Evolutionary conservation across 768 basidiomycete species (phyloP).

Genomic region (Pholiota conissans): DNA sequence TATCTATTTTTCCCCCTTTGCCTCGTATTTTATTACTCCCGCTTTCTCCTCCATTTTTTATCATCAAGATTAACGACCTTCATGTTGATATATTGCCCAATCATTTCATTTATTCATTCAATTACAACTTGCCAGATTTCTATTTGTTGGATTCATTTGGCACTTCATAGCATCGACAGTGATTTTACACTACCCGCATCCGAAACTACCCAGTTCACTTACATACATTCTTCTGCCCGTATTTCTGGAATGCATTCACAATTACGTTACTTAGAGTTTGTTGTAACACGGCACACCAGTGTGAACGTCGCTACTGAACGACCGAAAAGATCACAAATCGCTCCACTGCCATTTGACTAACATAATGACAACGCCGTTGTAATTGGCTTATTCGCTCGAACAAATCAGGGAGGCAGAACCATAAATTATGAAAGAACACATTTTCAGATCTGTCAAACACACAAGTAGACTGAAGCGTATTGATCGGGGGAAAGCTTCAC

Average conservation of each 20-base stretch:
- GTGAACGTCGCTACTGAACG: too few relatives aligned
- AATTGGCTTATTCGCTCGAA: neutral
- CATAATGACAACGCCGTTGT: too few relatives aligned
- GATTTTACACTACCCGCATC: too few relatives aligned
- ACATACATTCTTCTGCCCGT: neutral
- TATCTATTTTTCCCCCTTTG: neutral
- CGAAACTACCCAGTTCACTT: neutral
- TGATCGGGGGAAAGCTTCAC: slow-evolving; percentile 2
- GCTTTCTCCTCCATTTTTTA: neutral
- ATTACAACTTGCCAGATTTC: too few relatives aligned
- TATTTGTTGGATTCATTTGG: neutral
- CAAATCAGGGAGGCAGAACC: neutral
- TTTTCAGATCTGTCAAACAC: neutral
- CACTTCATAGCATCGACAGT: too few relatives aligned
- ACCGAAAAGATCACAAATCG: too few relatives aligned
- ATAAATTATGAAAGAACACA: neutral
- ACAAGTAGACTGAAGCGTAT: neutral
- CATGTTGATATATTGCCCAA: too few relatives aligned
- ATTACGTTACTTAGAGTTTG: too few relatives aligned
- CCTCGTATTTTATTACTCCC: neutral
- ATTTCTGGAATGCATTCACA: neutral
- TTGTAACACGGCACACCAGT: too few relatives aligned
- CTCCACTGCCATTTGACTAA: too few relatives aligned
- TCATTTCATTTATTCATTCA: neutral
- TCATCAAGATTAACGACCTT: neutral